A percentile compares a stretch with the other conserved stretches of the same genome.
These are phyloP conservation scores for Golubevia sp. DNA, from an alignment of 1,284 basidiomycete genomes.

Conservation along the genomic window DNA sequence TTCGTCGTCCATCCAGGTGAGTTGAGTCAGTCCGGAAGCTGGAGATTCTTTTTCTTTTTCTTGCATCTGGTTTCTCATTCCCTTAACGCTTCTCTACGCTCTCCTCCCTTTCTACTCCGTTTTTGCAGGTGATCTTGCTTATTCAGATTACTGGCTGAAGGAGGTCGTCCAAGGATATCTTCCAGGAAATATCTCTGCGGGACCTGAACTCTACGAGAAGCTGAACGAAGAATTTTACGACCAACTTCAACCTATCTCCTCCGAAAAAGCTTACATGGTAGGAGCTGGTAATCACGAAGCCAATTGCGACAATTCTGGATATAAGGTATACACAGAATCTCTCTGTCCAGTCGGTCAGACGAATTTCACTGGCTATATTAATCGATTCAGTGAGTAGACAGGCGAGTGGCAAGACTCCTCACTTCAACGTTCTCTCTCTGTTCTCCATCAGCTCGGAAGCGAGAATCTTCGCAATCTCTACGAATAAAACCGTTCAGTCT, in stretches of 20 bases:
- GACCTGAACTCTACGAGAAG: constrained; percentile 9
- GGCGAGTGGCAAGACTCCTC: neutral
- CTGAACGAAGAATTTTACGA: constrained; percentile 39
- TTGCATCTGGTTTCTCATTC: neutral
- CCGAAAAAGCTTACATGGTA: constrained; percentile 26
- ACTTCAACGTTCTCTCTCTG: neutral
- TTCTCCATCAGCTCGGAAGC: too few species aligned
- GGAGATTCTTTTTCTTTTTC: neutral
- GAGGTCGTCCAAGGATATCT: constrained; percentile 14
- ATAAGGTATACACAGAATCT: constrained; percentile 12
- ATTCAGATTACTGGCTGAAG: constrained; percentile 38
- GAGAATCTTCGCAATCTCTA: too few species aligned
- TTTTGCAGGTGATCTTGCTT: constrained; percentile 36
- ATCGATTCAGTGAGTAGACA: constrained; percentile 12
- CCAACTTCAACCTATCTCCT: constrained; percentile 25
- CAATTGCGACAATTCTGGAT: constrained; percentile 14
- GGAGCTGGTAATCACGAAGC: constrained; percentile 31
- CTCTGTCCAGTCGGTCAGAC: constrained; percentile 33
- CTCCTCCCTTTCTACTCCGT: neutral
- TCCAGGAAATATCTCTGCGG: constrained; percentile 7
- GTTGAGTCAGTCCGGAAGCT: neutral
- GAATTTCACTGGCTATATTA: constrained; percentile 33
- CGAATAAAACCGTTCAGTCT: too few species aligned
- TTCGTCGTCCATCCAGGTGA: constrained; percentile 17
- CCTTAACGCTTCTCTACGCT: neutral